These are phyloP conservation scores for Aspergillus ustus DNA, from an alignment of 2,329 filamentous ascomycete genomes.

Conservation along the genomic window DNA sequence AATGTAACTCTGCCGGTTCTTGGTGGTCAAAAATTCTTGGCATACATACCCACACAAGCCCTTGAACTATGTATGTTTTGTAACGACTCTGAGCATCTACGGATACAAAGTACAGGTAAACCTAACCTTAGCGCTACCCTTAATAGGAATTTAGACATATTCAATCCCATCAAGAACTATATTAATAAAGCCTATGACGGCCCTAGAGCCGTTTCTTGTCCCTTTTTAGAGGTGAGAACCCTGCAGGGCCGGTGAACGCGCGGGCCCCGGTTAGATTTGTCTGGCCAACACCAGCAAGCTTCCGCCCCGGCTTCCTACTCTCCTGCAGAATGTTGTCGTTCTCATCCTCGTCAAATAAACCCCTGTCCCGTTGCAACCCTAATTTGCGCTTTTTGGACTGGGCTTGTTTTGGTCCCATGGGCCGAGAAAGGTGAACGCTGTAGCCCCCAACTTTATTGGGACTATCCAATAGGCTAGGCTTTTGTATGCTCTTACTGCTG, in stretches of 20 bases:
- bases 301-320: conserved; percentile 32
- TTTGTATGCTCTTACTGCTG: not conserved
- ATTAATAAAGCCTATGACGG: not conserved
- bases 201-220: conserved; percentile 55
- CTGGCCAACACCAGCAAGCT: conserved; percentile 30
- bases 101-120: no score
- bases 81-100: no score
- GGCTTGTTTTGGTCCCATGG: conserved; percentile 33
- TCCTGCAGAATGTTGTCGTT: conserved; percentile 47
- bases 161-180: not conserved
- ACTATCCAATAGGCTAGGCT: not conserved
- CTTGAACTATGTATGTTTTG: no score
- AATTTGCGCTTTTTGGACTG: conserved; percentile 75
- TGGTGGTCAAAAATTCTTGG: not conserved
- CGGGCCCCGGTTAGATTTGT: conserved; percentile 22
- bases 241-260: conserved; percentile 55
- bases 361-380: conserved; percentile 63
- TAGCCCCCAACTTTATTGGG: conserved; percentile 25
- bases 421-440: conserved; percentile 24
- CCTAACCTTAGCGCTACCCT: no score
- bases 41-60: not conserved
- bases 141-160: not conserved
- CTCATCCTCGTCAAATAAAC: conserved; percentile 74
- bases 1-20: not conserved
- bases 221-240: conserved; percentile 75